Evolutionary conservation across 352 stramenopile genomes (phyloP).

Genomic region (Elongisporangium anandrum): DNA sequence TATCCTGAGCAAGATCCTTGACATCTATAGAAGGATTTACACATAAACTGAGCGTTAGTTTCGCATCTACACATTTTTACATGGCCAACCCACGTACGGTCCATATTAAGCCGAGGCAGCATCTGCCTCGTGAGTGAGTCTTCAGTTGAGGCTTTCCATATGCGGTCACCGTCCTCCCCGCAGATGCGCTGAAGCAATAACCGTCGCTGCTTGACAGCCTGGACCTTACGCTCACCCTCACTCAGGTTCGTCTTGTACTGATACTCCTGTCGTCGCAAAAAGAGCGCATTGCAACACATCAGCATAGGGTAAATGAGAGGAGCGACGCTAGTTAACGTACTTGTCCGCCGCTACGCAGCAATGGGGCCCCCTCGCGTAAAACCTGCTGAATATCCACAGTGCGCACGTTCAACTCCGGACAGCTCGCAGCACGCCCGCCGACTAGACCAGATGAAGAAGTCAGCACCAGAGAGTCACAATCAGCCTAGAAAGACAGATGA

Average conservation of each 20-base stretch:
- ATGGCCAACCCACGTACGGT: constrained; percentile 28
- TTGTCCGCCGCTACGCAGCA: constrained; percentile 74
- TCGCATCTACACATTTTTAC: background rate
- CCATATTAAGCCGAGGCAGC: constrained; percentile 56
- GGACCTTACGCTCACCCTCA: constrained; percentile 39
- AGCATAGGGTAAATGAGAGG: background rate
- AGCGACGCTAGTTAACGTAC: constrained; percentile 12
- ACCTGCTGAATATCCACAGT: constrained; percentile 55
- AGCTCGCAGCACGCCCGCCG: constrained; percentile 31
- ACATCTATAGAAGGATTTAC: constrained; percentile 28
- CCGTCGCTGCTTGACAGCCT: constrained; percentile 59
- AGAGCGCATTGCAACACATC: background rate
- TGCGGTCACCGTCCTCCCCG: constrained; percentile 22
- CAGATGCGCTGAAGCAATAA: constrained; percentile 67
- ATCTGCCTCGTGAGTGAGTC: constrained; percentile 59
- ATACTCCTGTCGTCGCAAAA: constrained; percentile 47
- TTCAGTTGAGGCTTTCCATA: constrained; percentile 57
- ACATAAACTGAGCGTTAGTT: background rate
- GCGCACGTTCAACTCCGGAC: constrained; percentile 38
- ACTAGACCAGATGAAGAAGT: constrained; percentile 21
- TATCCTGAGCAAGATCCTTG: constrained; percentile 70
- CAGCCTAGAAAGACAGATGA: background rate
- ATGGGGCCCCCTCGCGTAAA: constrained; percentile 51
- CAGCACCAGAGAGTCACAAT: background rate
- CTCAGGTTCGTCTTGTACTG: constrained; percentile 58